Conservation (phyloP, 1,284 basidiomycete genomes). For the Apiotrichum laibachii region DNA sequence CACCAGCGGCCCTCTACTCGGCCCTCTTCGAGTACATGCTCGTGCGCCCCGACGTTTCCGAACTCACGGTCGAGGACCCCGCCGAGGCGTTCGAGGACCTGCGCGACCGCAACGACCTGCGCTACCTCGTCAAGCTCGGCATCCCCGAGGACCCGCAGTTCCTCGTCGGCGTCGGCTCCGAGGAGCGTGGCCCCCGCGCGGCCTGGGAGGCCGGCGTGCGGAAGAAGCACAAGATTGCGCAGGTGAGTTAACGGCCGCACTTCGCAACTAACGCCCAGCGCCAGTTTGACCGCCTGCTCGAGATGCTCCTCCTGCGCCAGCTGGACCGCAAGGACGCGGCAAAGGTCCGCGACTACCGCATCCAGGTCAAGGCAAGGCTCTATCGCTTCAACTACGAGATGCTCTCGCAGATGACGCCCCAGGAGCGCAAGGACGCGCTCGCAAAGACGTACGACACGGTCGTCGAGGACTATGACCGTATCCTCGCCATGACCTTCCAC, state of each 20-base stretch:
- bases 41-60: slow-evolving; percentile 66
- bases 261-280: slow-evolving; percentile 57
- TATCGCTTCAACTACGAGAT: slow-evolving; percentile 94
- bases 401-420: slow-evolving; percentile 76
- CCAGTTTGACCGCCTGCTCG: slow-evolving; percentile 85
- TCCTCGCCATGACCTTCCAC: slow-evolving; percentile 59
- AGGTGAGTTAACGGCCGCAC: slow-evolving; percentile 56
- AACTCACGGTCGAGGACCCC: slow-evolving; percentile 95
- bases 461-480: slow-evolving; percentile 77
- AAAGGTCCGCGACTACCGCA: slow-evolving; percentile 64
- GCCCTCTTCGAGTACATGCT: slow-evolving; percentile 79
- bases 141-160: slow-evolving; percentile 38
- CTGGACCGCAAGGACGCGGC: slow-evolving; percentile 64
- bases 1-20: slow-evolving; percentile 78
- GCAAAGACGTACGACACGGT: slow-evolving; percentile 92
- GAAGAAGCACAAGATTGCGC: slow-evolving; percentile 81
- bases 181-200: slow-evolving; percentile 27
- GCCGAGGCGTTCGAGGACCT: slow-evolving; percentile 73
- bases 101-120: slow-evolving; percentile 85
- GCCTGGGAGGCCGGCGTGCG: slow-evolving; percentile 78
- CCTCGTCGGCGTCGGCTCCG: slow-evolving; percentile 33
- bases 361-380: slow-evolving; percentile 86
- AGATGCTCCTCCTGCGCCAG: slow-evolving; percentile 81
- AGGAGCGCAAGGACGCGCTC: slow-evolving; percentile 81
- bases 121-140: slow-evolving; percentile 59